Conservation (phyloP, 2,329 filamentous ascomycete genomes). For the Parafenestella ontariensis region DNA sequence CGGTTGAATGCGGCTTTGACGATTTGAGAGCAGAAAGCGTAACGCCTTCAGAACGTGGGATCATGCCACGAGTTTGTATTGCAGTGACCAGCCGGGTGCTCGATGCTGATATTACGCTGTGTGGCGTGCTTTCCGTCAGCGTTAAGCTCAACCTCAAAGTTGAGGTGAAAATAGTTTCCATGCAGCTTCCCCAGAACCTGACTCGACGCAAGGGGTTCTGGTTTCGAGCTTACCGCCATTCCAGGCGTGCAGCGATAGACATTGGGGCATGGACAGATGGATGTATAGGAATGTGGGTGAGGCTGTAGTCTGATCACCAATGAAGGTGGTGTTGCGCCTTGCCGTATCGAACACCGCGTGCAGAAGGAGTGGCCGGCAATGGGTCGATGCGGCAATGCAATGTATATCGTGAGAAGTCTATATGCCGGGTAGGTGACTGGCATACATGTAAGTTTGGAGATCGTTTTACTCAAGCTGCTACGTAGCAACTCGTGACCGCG, state of each 20-base stretch:
- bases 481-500: slow-evolving; percentile 28
- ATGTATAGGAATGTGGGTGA: slow-evolving; percentile 2
- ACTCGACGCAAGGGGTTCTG: slow-evolving; percentile 20
- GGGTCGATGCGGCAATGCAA: slow-evolving; percentile 2
- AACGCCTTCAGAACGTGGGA: slow-evolving; percentile 41
- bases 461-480: slow-evolving; percentile 9
- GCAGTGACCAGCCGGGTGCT: slow-evolving; percentile 3
- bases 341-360: slow-evolving; percentile 12
- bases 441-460: slow-evolving; percentile 9
- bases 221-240: slow-evolving; percentile 2
- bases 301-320: slow-evolving; percentile 3
- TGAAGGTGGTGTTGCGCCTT: slow-evolving; percentile 3
- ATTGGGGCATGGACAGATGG: not conserved
- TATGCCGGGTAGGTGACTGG: slow-evolving; percentile 9
- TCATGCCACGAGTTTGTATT: slow-evolving; percentile 9
- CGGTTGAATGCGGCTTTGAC: slow-evolving; percentile 18
- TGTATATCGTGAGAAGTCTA: slow-evolving; percentile 3
- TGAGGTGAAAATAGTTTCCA: slow-evolving; percentile 17
- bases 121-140: slow-evolving; percentile 10
- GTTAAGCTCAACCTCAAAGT: slow-evolving; percentile 26
- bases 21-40: slow-evolving; percentile 20
- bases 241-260: slow-evolving; percentile 1
- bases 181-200: slow-evolving; percentile 7
- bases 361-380: slow-evolving; percentile 13
- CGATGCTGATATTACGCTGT: not conserved